These are phyloP conservation scores for Cladophialophora psammophila DNA, from an alignment of 2,329 filamentous ascomycete genomes.

Conservation along the genomic window DNA sequence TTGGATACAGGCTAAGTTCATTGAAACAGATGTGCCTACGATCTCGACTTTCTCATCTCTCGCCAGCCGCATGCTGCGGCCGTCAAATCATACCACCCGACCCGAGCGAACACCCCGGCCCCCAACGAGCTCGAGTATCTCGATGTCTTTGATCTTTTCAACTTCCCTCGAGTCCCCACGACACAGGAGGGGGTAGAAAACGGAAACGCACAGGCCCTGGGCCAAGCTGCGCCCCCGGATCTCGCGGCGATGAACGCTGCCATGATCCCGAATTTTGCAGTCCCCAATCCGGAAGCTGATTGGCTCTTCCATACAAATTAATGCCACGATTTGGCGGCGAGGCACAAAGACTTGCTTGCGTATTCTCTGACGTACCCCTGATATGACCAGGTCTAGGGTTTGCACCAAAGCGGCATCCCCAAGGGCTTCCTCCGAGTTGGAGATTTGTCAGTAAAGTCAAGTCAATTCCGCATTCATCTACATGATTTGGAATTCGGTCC, in stretches of 20 bases:
- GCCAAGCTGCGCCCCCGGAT: slow-evolving; percentile 30
- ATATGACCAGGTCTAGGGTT: neutral
- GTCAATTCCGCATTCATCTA: neutral
- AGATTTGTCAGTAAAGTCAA: neutral
- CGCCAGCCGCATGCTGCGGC: slow-evolving; percentile 67
- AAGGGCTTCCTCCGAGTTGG: neutral
- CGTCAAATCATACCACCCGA: slow-evolving; percentile 47
- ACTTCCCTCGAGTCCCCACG: slow-evolving; percentile 75
- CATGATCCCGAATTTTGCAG: slow-evolving; percentile 56
- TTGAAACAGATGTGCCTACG: slow-evolving; percentile 49
- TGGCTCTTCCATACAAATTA: slow-evolving; percentile 46
- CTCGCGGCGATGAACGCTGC: slow-evolving; percentile 47
- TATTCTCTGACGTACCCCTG: neutral
- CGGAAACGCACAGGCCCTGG: slow-evolving; percentile 21
- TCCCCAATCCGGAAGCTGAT: slow-evolving; percentile 56
- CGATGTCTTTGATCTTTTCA: slow-evolving; percentile 95
- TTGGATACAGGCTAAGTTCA: slow-evolving; percentile 28
- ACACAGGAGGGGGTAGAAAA: slow-evolving; percentile 39
- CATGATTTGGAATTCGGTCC: neutral
- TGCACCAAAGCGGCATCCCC: neutral
- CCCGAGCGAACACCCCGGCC: slow-evolving; percentile 72
- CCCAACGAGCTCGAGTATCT: slow-evolving; percentile 88
- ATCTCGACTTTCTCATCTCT: slow-evolving; percentile 87
- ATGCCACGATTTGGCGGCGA: slow-evolving; percentile 9
- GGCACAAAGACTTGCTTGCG: neutral